Evolutionary conservation across 805 yeast genomes (phyloP), one percentile per base, ranked within the genome.

Genomic region (Kazachstania taianensis): DNA sequence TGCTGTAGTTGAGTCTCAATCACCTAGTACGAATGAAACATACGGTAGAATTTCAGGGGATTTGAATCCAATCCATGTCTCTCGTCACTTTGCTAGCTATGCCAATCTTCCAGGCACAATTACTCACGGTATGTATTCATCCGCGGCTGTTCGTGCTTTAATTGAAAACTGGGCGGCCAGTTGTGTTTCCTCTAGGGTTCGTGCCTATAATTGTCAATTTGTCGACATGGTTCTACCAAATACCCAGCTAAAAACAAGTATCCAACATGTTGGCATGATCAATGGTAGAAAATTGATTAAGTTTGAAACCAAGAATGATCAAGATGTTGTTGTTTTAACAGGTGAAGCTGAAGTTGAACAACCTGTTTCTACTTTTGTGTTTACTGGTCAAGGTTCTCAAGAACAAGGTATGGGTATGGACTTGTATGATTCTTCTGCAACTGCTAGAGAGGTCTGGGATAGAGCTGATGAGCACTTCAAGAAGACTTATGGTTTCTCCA

Each of bases 361-460:
- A 68, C 98, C 99, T 23, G 81, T 80, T 36, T 83, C 97, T 30
- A 81, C 98, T 15, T 92, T 83, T 61, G 94, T 92, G 40, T 92
- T 94, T 68, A 92, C 99, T 46, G 99, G 98, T 59, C 99, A 92
- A 72, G 99, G 99, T 63, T 89, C 98, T 42, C 99, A 92, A 67
- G 98, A 94, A 65, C 98, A 94, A 70, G 96, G 96, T 61, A 92
- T 92, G 99, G 98, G 99, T 72, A 92, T 92, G 99, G 98, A 92
- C 63, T 73, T 92, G 59, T 92, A 92, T 64, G 78, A 78, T 46
- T 72, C 81, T 28, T 82, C 95, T 34, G 86, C 75, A 20, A 96
- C 92, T 60, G 98, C 99, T 36, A 78, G 78, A 54, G 76, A 75
- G 45, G 96, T 92, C 44, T 92, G 99, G 98, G 97, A 92, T 62